Percentiles rank a stretch among this genome's conserved stretches.
These are phyloP conservation scores for Anisodus tanguticus DNA, from an alignment of 257 asterid genomes.

Conservation along the genomic window DNA sequence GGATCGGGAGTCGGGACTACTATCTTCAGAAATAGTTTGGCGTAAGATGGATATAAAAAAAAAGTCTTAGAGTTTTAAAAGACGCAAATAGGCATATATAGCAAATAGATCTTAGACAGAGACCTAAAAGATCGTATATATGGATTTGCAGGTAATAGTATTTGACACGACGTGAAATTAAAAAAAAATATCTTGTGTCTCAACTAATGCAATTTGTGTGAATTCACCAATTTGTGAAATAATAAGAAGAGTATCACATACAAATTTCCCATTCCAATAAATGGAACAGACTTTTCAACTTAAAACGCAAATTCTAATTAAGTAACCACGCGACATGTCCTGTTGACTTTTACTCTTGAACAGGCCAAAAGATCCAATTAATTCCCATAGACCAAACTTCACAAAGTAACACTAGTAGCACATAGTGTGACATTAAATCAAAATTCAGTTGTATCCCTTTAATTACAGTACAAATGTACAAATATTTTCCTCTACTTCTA, in stretches of 20 bases:
- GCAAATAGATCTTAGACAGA: too few relatives aligned
- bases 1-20: too few relatives aligned
- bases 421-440: background rate
- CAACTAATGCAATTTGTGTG: background rate
- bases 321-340: background rate
- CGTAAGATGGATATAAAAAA: too few relatives aligned
- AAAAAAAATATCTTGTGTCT: background rate
- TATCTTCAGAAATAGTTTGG: too few relatives aligned
- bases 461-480: background rate
- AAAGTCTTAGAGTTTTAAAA: background rate
- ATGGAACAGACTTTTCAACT: background rate
- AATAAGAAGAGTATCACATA: too few relatives aligned
- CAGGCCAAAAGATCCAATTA: background rate
- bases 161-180: background rate
- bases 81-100: too few relatives aligned
- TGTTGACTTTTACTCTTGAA: constrained; percentile 3
- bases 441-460: background rate
- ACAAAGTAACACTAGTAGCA: background rate
- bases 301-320: too few relatives aligned
- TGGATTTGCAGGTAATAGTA: background rate
- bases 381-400: background rate
- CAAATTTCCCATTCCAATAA: too few relatives aligned
- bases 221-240: too few relatives aligned
- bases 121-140: too few relatives aligned
- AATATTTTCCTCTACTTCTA: background rate